Conservation (phyloP, 2,329 filamentous ascomycete genomes). For the Exophiala sp. region DNA sequence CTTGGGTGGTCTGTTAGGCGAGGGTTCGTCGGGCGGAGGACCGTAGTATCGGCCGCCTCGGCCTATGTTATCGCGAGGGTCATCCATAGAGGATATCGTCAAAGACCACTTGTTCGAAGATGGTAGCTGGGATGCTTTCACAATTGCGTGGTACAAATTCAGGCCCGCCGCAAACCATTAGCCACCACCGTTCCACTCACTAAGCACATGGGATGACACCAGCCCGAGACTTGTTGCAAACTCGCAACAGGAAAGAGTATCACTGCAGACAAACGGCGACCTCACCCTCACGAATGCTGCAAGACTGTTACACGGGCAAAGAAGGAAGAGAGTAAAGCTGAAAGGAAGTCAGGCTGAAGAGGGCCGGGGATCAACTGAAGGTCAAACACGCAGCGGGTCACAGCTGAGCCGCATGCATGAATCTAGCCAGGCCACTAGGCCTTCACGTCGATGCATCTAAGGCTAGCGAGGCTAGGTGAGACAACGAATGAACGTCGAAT, state of each 20-base stretch:
- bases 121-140: not conserved
- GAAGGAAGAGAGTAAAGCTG: not conserved
- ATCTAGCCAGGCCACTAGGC: not conserved
- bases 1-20: slow-evolving; percentile 5
- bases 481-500: too few species aligned
- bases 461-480: too few species aligned
- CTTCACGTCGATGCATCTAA: too few species aligned
- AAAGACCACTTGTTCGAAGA: not conserved
- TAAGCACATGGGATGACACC: too few species aligned
- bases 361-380: not conserved
- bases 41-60: slow-evolving; percentile 12
- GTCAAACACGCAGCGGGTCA: not conserved
- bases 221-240: too few species aligned
- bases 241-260: too few species aligned
- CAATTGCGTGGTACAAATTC: too few species aligned
- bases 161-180: too few species aligned
- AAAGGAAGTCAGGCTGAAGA: not conserved
- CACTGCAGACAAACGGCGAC: not conserved
- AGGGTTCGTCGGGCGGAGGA: slow-evolving; percentile 1
- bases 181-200: too few species aligned
- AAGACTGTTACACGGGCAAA: not conserved
- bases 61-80: slow-evolving; percentile 14
- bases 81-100: slow-evolving; percentile 3
- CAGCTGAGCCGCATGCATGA: not conserved
- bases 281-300: not conserved